phyloP scores from a whole-genome alignment of 306 rosid genomes.

The Trichosanthes truncata region DNA sequence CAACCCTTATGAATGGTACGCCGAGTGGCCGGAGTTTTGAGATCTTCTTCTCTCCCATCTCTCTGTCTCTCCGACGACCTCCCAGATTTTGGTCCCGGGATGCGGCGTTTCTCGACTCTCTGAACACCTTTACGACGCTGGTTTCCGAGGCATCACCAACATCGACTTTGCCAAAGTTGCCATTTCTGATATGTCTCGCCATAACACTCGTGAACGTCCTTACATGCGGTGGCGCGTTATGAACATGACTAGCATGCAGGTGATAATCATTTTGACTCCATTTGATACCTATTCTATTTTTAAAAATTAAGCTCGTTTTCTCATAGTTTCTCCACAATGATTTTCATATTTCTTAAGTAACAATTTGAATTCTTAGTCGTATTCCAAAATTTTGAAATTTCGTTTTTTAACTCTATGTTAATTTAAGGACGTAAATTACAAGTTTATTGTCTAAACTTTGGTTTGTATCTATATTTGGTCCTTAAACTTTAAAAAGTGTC shows the following conservation, averaged over 20 bases:
- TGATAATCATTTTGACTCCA: neutral
- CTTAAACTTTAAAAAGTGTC: no score
- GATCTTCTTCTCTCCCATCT: constrained; percentile 12
- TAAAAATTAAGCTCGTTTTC: no score
- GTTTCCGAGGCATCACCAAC: constrained; percentile 44
- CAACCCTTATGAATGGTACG: constrained; percentile 84
- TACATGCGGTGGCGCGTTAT: constrained; percentile 87
- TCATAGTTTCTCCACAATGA: no score
- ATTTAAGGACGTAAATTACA: no score
- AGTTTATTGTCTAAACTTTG: no score
- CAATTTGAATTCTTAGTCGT: no score
- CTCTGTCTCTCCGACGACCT: neutral
- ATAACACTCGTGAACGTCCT: constrained; percentile 64
- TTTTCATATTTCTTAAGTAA: no score
- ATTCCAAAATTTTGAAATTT: no score
- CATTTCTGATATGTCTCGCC: constrained; percentile 74
- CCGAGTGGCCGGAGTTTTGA: constrained; percentile 48
- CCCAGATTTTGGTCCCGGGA: constrained; percentile 54
- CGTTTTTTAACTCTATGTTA: no score
- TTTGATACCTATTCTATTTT: no score
- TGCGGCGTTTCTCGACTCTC: constrained; percentile 86
- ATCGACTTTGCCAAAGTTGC: constrained; percentile 82
- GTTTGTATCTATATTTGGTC: no score
- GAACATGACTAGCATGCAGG: constrained; percentile 91
- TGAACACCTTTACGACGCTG: constrained; percentile 75